Evolutionary conservation across 768 basidiomycete genomes (phyloP), one percentile per base, ranked within the genome.

Genomic region (Neoboletus brunneissimus): DNA sequence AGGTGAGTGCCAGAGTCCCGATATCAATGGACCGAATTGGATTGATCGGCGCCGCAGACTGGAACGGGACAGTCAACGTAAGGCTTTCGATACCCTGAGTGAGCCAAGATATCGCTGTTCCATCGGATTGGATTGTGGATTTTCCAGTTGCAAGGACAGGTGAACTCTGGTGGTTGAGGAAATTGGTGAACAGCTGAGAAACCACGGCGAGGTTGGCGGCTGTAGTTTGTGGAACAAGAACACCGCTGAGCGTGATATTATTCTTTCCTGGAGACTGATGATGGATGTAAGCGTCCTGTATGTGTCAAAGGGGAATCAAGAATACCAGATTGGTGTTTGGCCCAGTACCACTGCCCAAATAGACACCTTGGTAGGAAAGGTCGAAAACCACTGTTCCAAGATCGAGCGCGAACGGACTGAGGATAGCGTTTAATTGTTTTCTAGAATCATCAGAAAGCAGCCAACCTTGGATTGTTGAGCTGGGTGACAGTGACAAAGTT

Each of bases 21-120:
- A 90, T 88, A 13, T 73, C 70, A 60, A 90, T 88, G n/a, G 75
- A 72, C 48, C 75, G 77, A 63, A 89, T 89, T 16, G 87, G 85
- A 62, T 81, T 75, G 54, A 89, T 86, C 4, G 81, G 76, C 2
- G 64, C 65, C 32, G 59, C 64, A 41, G 80, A 69, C 54, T 71
- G 78, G 71, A 89, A 86, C 2, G 87, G 88, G 1, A 90, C 86
- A 7, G 75, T 74, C 42, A 89, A 74, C n/a, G 67, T 64, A 20
- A 91, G 77, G 25, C 77, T 76, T 62, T 81, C 66, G 31, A 91
- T 67, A 8, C 86, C 88, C 51, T 75, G 67, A 55, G 78, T 85
- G 16, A 91, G 79, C 88, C 88, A 91, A 9, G 82, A 81, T 54
- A 90, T 80, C 5, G 70, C 63, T 13, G 79, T 70, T 27, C 82